A percentile compares a stretch with the other conserved stretches of the same genome.
Evolutionary conservation across 2,329 filamentous ascomycete genomes (phyloP).

Genomic region (Pseudogymnoascus sp.): DNA sequence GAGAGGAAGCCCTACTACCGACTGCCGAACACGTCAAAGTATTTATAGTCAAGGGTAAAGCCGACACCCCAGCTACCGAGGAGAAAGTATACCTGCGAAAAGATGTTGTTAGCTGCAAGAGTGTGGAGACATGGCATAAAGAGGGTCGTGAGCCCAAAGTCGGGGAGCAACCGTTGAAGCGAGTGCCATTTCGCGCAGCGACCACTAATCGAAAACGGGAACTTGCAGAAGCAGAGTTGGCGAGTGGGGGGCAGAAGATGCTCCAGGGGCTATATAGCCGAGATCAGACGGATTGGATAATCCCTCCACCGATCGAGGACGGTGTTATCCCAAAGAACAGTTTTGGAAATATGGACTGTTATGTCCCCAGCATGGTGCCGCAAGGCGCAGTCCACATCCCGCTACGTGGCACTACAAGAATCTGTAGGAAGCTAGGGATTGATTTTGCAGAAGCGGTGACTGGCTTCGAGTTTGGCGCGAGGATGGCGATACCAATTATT

Average conservation of each 20-base stretch:
- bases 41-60: slow-evolving; percentile 69
- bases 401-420: slow-evolving; percentile 62
- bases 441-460: slow-evolving; percentile 93
- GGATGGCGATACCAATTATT: slow-evolving; percentile 87
- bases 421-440: slow-evolving; percentile 76
- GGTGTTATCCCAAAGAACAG: slow-evolving; percentile 88
- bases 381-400: slow-evolving; percentile 76
- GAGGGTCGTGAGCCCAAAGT: slow-evolving; percentile 70
- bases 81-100: slow-evolving; percentile 73
- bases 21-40: slow-evolving; percentile 60
- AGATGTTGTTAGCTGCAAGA: slow-evolving; percentile 80
- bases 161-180: slow-evolving; percentile 70
- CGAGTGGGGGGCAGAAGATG: slow-evolving; percentile 66
- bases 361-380: slow-evolving; percentile 88
- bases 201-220: slow-evolving; percentile 81
- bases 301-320: slow-evolving; percentile 74
- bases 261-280: slow-evolving; percentile 77
- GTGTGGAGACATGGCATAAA: slow-evolving; percentile 94
- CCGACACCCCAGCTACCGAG: slow-evolving; percentile 59
- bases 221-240: slow-evolving; percentile 73
- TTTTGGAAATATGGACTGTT: slow-evolving; percentile 95
- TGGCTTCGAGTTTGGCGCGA: slow-evolving; percentile 91
- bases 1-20: slow-evolving; percentile 78
- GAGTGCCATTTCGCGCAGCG: slow-evolving; percentile 82
- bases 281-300: slow-evolving; percentile 91